These are phyloP conservation scores for Pleurotus tuber-regium DNA, from an alignment of 768 basidiomycete genomes.

Conservation along the genomic window DNA sequence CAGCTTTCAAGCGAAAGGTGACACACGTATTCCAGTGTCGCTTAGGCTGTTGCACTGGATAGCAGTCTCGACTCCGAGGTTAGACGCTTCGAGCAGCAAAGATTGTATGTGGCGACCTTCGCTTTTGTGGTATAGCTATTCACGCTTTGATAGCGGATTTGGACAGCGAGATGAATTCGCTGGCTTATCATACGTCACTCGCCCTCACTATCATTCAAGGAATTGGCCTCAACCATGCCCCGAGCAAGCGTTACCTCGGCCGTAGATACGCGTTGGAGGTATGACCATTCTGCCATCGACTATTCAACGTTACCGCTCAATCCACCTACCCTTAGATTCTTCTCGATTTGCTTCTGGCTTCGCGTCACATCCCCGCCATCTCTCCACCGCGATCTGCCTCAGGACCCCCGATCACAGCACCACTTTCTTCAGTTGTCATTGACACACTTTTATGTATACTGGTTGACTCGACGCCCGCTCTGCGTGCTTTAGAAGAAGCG, in stretches of 20 bases:
- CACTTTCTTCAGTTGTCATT: slow-evolving; percentile 71
- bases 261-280: slow-evolving; percentile 71
- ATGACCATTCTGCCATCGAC: slow-evolving; percentile 13
- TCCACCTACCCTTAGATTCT: slow-evolving; percentile 64
- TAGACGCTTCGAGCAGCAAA: slow-evolving; percentile 50
- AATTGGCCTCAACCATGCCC: slow-evolving; percentile 61
- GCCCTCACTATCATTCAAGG: slow-evolving; percentile 77
- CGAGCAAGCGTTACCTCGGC: slow-evolving; percentile 70
- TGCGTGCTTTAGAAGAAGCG: slow-evolving; percentile 76
- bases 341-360: slow-evolving; percentile 66
- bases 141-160: slow-evolving; percentile 34
- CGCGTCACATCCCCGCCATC: slow-evolving; percentile 51
- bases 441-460: slow-evolving; percentile 86
- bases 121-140: slow-evolving; percentile 23
- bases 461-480: slow-evolving; percentile 77
- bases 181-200: slow-evolving; percentile 54
- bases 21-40: slow-evolving; percentile 48
- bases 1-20: neutral
- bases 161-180: slow-evolving; percentile 42
- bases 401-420: slow-evolving; percentile 23
- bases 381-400: slow-evolving; percentile 14
- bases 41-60: slow-evolving; percentile 67
- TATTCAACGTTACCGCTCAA: neutral
- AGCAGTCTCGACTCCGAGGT: slow-evolving; percentile 40
- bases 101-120: slow-evolving; percentile 39